Base-by-base conservation (phyloP, 2,329 filamentous ascomycete genomes). In the Zymoseptoria crescenta region DNA sequence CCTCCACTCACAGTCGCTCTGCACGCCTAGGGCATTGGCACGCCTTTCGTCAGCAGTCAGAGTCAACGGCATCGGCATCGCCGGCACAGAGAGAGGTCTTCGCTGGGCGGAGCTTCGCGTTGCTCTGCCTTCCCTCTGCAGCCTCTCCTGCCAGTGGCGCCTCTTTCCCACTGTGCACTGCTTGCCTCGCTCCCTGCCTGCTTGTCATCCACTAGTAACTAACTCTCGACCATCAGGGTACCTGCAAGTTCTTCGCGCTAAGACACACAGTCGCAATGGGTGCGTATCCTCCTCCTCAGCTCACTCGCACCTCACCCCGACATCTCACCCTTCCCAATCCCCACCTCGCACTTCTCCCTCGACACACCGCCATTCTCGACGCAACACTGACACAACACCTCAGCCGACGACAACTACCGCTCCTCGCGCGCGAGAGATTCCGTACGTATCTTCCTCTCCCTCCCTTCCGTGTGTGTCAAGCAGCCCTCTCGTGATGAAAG, bases 261-360 rank as follows among this genome's bases (percentile, higher is more conserved):
- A 45, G 35, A 45, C 35, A 45, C 35, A 45, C 35, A 45, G 35
- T 45, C 35, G 35, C 35, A 45, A 45, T 45, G 35, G 35, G 35
- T 45, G 35, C 35, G 35, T 45, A 45, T 45, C 13, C 35, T 45
- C 10, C 35, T 45, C 35, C 35, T 45, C 35, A 45, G 35, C 35
- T 45, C 35, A 45, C 35, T 45, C 35, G 35, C 35, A 45, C 35
- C 49, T 52, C 27, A 24, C 27, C 41, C 51, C 30, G 50, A 51
- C 45, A 54, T 9, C 49, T 56, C 62, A 61, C 51, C 64, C 64
- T 64, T 49, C 59, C 60, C 51, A 66, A 21, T n/a, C n/a, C 64
- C 64, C 59, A 66, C 19, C 61, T 62, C 35, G 35, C 10, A 45
- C 35, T 45, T 45, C 35, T 45, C 35, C 35, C 35, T 45, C 35